Conservation (phyloP, 176 grass and related monocot species). For the Musa schizocarpa region DNA sequence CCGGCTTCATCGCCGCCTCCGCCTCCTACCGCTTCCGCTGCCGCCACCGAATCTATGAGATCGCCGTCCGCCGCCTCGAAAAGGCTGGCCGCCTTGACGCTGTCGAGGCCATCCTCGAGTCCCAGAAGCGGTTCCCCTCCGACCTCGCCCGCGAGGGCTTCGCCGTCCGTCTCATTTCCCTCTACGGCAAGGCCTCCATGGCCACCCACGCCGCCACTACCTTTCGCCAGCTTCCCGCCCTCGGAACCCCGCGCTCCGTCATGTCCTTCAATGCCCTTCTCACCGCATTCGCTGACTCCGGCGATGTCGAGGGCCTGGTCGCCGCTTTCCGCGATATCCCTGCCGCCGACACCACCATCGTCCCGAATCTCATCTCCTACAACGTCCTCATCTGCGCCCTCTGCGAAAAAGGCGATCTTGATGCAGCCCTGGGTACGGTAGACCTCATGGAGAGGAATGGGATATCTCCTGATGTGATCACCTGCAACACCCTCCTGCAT, state of each 20-base stretch:
- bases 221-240: slow-evolving; percentile 30
- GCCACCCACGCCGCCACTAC: slow-evolving; percentile 26
- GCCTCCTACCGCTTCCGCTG: slow-evolving; percentile 25
- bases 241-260: slow-evolving; percentile 24
- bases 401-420: slow-evolving; percentile 34
- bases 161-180: slow-evolving; percentile 36
- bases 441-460: slow-evolving; percentile 41
- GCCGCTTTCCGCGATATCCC: slow-evolving; percentile 36
- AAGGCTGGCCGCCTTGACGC: slow-evolving; percentile 25
- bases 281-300: not conserved
- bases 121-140: slow-evolving; percentile 43
- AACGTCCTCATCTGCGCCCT: slow-evolving; percentile 39
- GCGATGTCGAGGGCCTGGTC: slow-evolving; percentile 19
- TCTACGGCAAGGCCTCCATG: slow-evolving; percentile 52
- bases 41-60: slow-evolving; percentile 33
- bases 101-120: slow-evolving; percentile 36
- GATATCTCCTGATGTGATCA: slow-evolving; percentile 19
- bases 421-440: slow-evolving; percentile 32
- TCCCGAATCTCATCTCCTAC: slow-evolving; percentile 33
- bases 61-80: slow-evolving; percentile 36
- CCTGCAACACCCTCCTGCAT: slow-evolving; percentile 45
- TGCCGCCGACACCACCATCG: slow-evolving; percentile 22
- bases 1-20: slow-evolving; percentile 36
- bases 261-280: slow-evolving; percentile 37
- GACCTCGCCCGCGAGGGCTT: slow-evolving; percentile 28